phyloP scores from a whole-genome alignment of 1,284 basidiomycete genomes.

The Grifola frondosa region DNA sequence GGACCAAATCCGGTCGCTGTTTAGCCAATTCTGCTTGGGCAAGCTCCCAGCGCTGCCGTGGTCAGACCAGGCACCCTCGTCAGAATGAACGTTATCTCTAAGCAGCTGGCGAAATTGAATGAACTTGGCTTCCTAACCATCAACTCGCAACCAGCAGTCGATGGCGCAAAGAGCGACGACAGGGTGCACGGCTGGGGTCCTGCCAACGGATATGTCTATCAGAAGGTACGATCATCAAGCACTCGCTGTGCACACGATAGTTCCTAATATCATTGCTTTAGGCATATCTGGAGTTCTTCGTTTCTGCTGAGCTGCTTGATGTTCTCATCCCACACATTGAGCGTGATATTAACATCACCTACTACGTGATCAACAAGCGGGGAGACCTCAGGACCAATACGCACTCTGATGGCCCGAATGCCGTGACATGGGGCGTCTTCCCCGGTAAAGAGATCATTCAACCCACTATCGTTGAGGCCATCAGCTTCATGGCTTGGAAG shows the following conservation, averaged over 20 bases:
- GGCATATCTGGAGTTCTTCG: constrained; percentile 90
- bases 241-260: constrained; percentile 3
- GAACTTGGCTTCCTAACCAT: constrained; percentile 93
- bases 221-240: constrained; percentile 65
- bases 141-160: constrained; percentile 97
- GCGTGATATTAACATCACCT: constrained; percentile 88
- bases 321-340: constrained; percentile 85
- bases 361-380: constrained; percentile 91
- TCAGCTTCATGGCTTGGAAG: constrained; percentile 98
- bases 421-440: constrained; percentile 99
- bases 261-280: no score
- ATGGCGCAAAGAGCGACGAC: constrained; percentile 87
- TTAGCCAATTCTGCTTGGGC: constrained; percentile 77
- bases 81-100: constrained; percentile 85
- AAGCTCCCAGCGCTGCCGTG: constrained; percentile 84
- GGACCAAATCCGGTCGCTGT: constrained; percentile 71
- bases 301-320: constrained; percentile 56
- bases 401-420: constrained; percentile 90
- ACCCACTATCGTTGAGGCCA: constrained; percentile 96
- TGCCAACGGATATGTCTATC: constrained; percentile 92
- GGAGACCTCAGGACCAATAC: constrained; percentile 95
- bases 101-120: constrained; percentile 84
- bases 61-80: constrained; percentile 88
- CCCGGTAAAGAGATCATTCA: constrained; percentile 98
- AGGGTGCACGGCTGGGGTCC: constrained; percentile 94